Conservation (phyloP, 441 rosid genomes). For the Lepidium campestre region DNA sequence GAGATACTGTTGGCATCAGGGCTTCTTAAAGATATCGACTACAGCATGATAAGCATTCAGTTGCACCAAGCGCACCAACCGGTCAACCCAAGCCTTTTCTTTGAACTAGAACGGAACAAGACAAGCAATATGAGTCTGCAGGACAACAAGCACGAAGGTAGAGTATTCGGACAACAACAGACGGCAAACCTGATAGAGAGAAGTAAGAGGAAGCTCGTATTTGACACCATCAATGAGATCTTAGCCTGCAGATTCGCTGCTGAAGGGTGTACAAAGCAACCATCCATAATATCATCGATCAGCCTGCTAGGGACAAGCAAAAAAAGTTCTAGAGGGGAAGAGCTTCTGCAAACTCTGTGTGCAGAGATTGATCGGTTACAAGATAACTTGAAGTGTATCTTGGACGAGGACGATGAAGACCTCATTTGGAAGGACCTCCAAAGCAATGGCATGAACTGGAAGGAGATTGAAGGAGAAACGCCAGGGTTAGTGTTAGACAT, state of each 20-base stretch:
- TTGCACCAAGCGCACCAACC: constrained; percentile 51
- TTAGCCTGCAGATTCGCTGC: constrained; percentile 40
- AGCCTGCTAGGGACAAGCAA: constrained; percentile 18
- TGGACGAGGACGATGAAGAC: constrained; percentile 47
- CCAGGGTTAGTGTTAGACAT: constrained; percentile 62
- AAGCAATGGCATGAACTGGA: constrained; percentile 51
- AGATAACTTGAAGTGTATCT: constrained; percentile 39
- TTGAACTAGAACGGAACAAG: constrained; percentile 56
- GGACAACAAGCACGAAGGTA: constrained; percentile 26
- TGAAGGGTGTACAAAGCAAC: constrained; percentile 34
- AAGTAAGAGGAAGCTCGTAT: constrained; percentile 60
- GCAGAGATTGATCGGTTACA: constrained; percentile 65
- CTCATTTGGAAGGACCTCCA: constrained; percentile 50
- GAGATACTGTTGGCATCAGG: constrained; percentile 68
- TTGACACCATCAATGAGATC: constrained; percentile 73
- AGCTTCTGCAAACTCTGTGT: constrained; percentile 55
- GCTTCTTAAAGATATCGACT: constrained; percentile 50
- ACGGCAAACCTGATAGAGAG: constrained; percentile 31
- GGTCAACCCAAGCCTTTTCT: constrained; percentile 54
- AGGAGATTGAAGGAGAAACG: constrained; percentile 42
- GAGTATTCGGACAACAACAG: constrained; percentile 24
- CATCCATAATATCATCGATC: constrained; percentile 26
- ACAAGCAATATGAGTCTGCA: constrained; percentile 27
- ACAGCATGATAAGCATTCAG: constrained; percentile 36
- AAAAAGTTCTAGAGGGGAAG: constrained; percentile 35